Evolutionary conservation across 2,329 filamentous ascomycete genomes (phyloP), one percentile per base, ranked within the genome.

Genomic region (Cordyceps sp.): DNA sequence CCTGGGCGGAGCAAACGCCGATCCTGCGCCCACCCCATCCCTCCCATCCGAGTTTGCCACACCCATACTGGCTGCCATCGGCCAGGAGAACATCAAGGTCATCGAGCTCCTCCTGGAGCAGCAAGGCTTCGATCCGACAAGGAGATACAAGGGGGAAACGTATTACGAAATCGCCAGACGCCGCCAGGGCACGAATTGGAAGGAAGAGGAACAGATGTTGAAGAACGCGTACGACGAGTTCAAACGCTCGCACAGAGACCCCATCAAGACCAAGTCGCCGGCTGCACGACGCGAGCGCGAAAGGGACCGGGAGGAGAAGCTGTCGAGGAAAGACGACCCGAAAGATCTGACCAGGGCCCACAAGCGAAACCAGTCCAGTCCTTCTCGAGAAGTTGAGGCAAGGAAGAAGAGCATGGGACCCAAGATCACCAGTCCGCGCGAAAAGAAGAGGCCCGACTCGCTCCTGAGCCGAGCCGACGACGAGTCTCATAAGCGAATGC

Each of bases 11-110:
- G 68, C 69, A 10, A 69, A 72, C 33, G 64, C 69, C 0, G 82
- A 90, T 43, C 84, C 84, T 21, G 62, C 68, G 6, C 71, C 81
- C 10, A 54, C 85, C 29, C 46, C 61, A 8, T 64, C 66, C 20
- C 61, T 70, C 36, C 62, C 65, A 19, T 57, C 66, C 26, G 85
- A 90, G 35, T 77, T 81, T 45, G 79, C 86, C 32, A 96, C 88
- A 1, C 90, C 90, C 2, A 92, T 98, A 64, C 69, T 94, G 24
- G 85, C 86, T 36, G 86, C 90, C 2, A 94, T 98, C 41, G 88
- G 90, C 13, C 79, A 88, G 42, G 73, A 76, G 39, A 90, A 93
- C 44, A 68, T 90, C 31, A 80, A 83, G 42, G 83, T 94, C 35
- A 73, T 98, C 28, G 71, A 79, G 35, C 60, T 93, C 10, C 65